Base-by-base conservation (phyloP, 2,329 filamentous ascomycete genomes). In the Trichoderma polysporum region DNA sequence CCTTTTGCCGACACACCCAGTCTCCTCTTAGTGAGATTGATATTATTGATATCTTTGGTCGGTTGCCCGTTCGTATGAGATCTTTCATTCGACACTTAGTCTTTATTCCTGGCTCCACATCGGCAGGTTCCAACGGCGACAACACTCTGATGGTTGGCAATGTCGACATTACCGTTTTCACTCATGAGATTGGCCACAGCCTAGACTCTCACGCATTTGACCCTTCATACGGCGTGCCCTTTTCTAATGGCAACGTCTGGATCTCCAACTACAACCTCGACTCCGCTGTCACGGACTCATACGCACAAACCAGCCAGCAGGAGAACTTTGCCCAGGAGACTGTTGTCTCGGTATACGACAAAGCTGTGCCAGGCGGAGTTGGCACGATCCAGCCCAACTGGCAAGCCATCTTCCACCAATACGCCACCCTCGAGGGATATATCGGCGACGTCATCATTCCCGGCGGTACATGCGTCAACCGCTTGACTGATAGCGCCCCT, bases 1-100 rank as follows among this genome's bases (percentile, higher is more conserved):
- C 73, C 58, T 72, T 78, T 50, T 78, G 76, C 62, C 70, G 76
- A 1, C 74, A 76, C 67, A 73, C 70, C 50, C 66, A 73, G 35
- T 68, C 73, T 10, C 62, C 67, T 1, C 66, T 71, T n/a, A 69
- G 61, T 67, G 56, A 73, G 60, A 50, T 56, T 3, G 68, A 71
- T 27, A 74, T 77, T 70, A 69, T 73, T 13, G 70, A 72, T 47
- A 63, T 74, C 29, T 76, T 76, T 37, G 75, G 74, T 12, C 71
- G 73, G 29, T 33, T 76, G 13, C 76, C 76, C 12, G 64, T 76
- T 13, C 71, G 70, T 56, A 76, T 74, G 68, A 71, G 76, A 8
- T 66, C 71, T 35, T 73, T 70, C 49, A 67, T 76, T 22, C 69
- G 71, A 9, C 53, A 56, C 25, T 33, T 73, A 27, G 71, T 74